Evolutionary conservation across 306 rosid species (phyloP).

Genomic region (Luffa acutangula): DNA sequence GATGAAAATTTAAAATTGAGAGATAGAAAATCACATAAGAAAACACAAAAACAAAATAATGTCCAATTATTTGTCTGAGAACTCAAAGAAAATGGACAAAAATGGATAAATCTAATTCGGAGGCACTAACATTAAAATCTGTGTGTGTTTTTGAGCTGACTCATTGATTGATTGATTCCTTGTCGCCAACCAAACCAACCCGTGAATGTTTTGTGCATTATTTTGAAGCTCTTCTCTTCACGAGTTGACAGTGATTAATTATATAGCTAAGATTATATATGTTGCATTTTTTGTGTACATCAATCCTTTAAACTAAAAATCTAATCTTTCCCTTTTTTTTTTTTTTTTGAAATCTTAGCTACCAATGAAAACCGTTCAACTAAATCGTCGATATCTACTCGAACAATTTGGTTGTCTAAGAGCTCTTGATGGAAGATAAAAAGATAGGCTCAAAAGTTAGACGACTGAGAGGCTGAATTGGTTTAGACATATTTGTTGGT

Average conservation of each 20-base stretch:
- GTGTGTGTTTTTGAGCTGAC: neutral
- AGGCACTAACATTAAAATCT: neutral
- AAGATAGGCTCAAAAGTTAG: too few species aligned
- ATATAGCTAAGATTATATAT: neutral
- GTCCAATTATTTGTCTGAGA: neutral
- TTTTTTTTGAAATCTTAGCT: neutral
- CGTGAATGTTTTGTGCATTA: neutral
- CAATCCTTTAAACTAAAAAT: neutral
- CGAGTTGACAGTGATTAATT: neutral
- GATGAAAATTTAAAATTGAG: neutral
- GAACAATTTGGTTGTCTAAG: too few species aligned
- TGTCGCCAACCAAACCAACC: neutral
- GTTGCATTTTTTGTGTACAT: neutral
- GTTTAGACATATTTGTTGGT: too few species aligned
- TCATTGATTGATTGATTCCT: neutral
- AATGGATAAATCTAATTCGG: neutral
- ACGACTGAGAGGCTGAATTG: too few species aligned
- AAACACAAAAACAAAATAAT: neutral
- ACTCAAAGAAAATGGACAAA: neutral
- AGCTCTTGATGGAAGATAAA: too few species aligned
- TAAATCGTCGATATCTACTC: neutral
- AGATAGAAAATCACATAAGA: neutral
- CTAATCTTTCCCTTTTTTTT: neutral
- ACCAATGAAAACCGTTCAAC: neutral
- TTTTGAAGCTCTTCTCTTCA: neutral